Evolutionary conservation across 805 yeast species (phyloP).

Genomic region (Tetrapisispora iriomotensis): DNA sequence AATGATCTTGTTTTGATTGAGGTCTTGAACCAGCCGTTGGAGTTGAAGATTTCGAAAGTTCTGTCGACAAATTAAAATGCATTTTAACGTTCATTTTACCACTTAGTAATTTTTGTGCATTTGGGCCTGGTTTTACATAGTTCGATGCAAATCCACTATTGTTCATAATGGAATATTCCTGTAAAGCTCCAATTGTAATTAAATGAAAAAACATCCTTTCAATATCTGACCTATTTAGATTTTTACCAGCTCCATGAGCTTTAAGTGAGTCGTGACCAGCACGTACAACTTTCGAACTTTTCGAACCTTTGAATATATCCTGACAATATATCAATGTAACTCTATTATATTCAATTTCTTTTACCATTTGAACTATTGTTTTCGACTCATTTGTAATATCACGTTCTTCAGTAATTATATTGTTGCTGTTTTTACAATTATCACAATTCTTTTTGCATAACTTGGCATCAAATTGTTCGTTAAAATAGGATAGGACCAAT

Average conservation of each 20-base stretch:
- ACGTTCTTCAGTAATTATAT: constrained; percentile 37
- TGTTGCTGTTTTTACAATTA: constrained; percentile 49
- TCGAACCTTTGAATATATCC: constrained; percentile 72
- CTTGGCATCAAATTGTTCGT: constrained; percentile 62
- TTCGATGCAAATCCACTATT: constrained; percentile 73
- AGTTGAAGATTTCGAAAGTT: constrained; percentile 12
- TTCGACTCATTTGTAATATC: constrained; percentile 64
- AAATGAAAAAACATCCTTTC: constrained; percentile 79
- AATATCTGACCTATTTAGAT: constrained; percentile 53
- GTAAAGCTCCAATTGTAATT: constrained; percentile 52
- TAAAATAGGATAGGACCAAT: constrained; percentile 83
- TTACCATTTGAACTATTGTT: constrained; percentile 50
- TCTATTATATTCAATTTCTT: constrained; percentile 41
- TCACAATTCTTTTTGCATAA: constrained; percentile 73
- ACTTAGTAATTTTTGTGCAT: constrained; percentile 40
- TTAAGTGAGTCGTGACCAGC: constrained; percentile 51
- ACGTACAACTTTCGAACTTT: constrained; percentile 46
- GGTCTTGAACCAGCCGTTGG: constrained; percentile 3
- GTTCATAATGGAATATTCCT: constrained; percentile 64
- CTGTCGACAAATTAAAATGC: constrained; percentile 33
- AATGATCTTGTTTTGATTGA: neutral
- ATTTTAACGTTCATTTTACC: constrained; percentile 41
- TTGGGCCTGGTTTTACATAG: constrained; percentile 55
- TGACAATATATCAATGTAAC: constrained; percentile 76
- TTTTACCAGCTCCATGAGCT: constrained; percentile 65